Evolutionary conservation across 2,329 filamentous ascomycete genomes (phyloP).

Genomic region (Fusarium continuum): DNA sequence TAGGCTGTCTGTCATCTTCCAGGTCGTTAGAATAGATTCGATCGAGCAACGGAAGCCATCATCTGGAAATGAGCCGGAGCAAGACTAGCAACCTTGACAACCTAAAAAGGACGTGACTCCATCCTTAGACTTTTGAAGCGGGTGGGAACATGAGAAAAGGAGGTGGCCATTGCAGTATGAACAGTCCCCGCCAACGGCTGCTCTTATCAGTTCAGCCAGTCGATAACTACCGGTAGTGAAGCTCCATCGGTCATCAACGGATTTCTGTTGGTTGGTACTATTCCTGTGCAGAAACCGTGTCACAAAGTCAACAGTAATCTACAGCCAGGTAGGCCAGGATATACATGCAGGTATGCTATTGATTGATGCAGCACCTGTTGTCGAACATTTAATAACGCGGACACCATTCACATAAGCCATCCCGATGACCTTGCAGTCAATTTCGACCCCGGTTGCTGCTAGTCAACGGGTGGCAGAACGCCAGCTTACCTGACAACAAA

Average conservation of each 20-base stretch:
- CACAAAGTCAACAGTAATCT: background rate
- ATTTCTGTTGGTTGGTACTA: conserved; percentile 13
- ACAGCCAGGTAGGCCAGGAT: background rate
- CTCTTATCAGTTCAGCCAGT: conserved; percentile 2
- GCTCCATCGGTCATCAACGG: conserved; percentile 4
- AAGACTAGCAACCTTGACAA: background rate
- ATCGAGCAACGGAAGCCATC: background rate
- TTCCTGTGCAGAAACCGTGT: background rate
- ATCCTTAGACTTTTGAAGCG: conserved; percentile 9
- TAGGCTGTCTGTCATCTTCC: background rate
- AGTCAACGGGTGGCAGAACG: conserved; percentile 35
- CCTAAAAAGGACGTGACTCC: conserved; percentile 1
- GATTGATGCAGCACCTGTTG: background rate
- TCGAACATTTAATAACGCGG: background rate
- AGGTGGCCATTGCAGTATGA: conserved; percentile 32
- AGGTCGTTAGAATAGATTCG: background rate
- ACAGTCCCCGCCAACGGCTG: conserved; percentile 1
- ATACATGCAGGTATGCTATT: background rate
- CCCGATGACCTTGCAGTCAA: background rate
- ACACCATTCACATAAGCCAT: background rate
- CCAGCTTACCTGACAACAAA: conserved; percentile 28
- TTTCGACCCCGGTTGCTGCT: conserved; percentile 2
- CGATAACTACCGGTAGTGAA: conserved; percentile 10
- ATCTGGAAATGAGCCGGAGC: conserved; percentile 5
- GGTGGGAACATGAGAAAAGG: conserved; percentile 30